Evolutionary conservation across 257 asterid genomes (phyloP).

Genomic region (Capsicum rhomboideum): DNA sequence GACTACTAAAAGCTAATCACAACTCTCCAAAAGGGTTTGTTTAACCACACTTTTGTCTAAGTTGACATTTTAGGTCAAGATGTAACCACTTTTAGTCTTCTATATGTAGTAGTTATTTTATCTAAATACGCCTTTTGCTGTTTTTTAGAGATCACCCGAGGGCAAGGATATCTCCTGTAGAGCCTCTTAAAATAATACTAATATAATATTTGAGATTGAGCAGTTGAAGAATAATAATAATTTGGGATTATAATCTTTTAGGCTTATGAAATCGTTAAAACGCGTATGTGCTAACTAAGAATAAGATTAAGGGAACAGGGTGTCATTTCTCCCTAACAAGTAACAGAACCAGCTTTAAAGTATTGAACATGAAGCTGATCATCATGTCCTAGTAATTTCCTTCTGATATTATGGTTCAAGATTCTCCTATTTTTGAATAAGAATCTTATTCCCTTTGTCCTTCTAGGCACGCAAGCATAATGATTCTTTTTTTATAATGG

Average conservation of each 20-base stretch:
- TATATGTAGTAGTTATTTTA: not conserved
- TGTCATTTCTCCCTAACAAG: not conserved
- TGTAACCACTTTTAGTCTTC: not conserved
- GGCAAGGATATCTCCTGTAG: not conserved
- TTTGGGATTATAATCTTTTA: not conserved
- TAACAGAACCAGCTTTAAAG: not conserved
- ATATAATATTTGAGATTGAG: not conserved
- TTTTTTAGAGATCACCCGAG: not conserved
- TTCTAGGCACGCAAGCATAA: not conserved
- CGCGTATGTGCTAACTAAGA: not conserved
- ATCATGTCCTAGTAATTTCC: not conserved
- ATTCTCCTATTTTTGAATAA: not conserved
- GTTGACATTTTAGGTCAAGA: slow-evolving; percentile 2
- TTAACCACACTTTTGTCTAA: not conserved
- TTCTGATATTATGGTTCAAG: not conserved
- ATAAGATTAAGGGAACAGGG: not conserved
- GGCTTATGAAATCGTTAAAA: not conserved
- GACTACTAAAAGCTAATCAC: not conserved
- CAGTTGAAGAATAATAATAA: not conserved
- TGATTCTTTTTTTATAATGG: not conserved
- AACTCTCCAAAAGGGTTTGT: not conserved
- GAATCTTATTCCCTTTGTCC: not conserved
- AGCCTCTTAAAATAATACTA: not conserved
- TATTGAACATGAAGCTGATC: not conserved
- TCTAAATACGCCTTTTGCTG: not conserved